These are phyloP conservation scores for Phlebiopsis flavidoalba DNA, from an alignment of 768 basidiomycete species.

Conservation along the genomic window DNA sequence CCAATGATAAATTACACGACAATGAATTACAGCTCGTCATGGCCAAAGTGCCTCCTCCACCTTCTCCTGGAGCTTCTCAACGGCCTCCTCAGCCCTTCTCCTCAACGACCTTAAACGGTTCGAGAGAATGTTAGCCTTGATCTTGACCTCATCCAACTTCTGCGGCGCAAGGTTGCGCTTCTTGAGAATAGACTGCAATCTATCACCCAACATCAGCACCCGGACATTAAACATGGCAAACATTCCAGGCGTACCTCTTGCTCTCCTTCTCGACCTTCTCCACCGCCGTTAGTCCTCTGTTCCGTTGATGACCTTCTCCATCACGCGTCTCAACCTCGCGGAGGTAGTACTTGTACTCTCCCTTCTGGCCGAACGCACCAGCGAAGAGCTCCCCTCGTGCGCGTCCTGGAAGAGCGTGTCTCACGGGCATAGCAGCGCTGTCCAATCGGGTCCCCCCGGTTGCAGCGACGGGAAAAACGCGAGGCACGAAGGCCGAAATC, in stretches of 20 bases:
- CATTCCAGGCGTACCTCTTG: slow-evolving; percentile 53
- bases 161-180: slow-evolving; percentile 71
- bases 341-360: slow-evolving; percentile 77
- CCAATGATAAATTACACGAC: neutral
- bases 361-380: slow-evolving; percentile 41
- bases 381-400: slow-evolving; percentile 43
- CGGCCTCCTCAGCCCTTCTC: slow-evolving; percentile 22
- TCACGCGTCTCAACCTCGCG: slow-evolving; percentile 89
- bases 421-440: slow-evolving; percentile 50
- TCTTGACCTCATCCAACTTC: slow-evolving; percentile 91
- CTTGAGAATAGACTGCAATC: slow-evolving; percentile 65
- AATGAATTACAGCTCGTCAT: slow-evolving; percentile 8
- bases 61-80: slow-evolving; percentile 31
- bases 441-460: too few species aligned
- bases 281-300: slow-evolving; percentile 74
- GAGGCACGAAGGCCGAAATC: slow-evolving; percentile 75
- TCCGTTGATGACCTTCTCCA: slow-evolving; percentile 78
- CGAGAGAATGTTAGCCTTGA: slow-evolving; percentile 82
- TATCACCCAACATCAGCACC: slow-evolving; percentile 11
- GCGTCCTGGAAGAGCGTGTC: slow-evolving; percentile 68
- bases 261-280: slow-evolving; percentile 83
- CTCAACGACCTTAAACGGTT: slow-evolving; percentile 46
- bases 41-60: slow-evolving; percentile 25
- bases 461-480: slow-evolving; percentile 68
- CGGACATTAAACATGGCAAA: slow-evolving; percentile 3